Evolutionary conservation across 805 yeast genomes (phyloP), one percentile per base, ranked within the genome.

Genomic region (Lipomyces kockii): DNA sequence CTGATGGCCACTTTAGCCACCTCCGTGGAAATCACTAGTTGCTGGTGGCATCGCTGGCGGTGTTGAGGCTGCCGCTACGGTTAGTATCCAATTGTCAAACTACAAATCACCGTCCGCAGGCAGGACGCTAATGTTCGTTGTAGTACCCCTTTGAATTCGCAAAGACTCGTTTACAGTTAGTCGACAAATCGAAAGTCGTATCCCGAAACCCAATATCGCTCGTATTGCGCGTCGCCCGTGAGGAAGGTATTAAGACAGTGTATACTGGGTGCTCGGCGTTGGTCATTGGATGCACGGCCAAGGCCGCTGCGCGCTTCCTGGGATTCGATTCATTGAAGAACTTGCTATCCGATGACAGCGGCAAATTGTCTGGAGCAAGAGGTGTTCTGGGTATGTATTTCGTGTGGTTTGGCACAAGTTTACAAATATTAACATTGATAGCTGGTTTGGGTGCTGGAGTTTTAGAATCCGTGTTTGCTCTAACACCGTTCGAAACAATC

Each of bases 361-460:
- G 98, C 6, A 90, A 91, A 78, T 80, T 95, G 60, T 87, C 95
- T 46, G 97, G 97, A 2, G 88, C 95, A 7, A 80, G 97, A 75
- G 98, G 98, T 72, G 96, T 93, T 5, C 67, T 94, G 39, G 72
- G 72, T 56, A 58, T 39, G 60, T 59, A 62, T 8, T 29, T 29
- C 14, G 14, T 29, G 27, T 62, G 0, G 61, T 11, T 8, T 46
- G 35, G 20, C 49, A 43, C 49, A n/a, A n/a, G 49, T 17, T 43
- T 43, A n/a, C 8, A 43, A 43, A 43, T 43, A 22, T 1, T 43
- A n/a, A 43, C 14, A 43, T 43, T 17, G 49, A 60, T 17, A 54
- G 99, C 99, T 1, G 99, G 99, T n/a, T 82, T 95, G 56, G 98
- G 98, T 59, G 99, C 99, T 2, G 99, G 99, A 49, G 84, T 93